phyloP scores from a whole-genome alignment of 1,139 yeast genomes.

The Scheffersomyces cryptocercus region DNA sequence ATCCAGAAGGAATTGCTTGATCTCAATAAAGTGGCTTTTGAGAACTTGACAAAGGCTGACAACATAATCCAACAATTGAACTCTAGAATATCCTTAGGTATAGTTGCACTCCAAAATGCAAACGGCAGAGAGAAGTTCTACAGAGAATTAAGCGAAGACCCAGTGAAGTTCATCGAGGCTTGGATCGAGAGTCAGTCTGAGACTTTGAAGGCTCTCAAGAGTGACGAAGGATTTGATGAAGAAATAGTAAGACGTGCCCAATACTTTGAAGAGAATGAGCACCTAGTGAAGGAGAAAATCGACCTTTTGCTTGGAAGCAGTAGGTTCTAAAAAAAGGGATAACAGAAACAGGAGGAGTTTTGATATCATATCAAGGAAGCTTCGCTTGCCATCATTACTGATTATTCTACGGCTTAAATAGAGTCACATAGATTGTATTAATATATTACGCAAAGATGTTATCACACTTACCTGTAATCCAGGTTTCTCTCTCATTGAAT shows the following conservation, averaged over 20 bases:
- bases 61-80: conserved; percentile 57
- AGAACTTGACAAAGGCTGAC: conserved; percentile 44
- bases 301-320: conserved; percentile 60
- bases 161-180: conserved; percentile 69
- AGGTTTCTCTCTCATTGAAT: not conserved
- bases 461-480: too few relatives aligned
- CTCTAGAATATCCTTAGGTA: conserved; percentile 58
- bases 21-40: conserved; percentile 40
- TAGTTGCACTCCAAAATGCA: conserved; percentile 66
- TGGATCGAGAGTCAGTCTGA: conserved; percentile 78
- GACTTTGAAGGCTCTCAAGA: conserved; percentile 72
- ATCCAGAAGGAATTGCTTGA: conserved; percentile 42
- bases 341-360: too few relatives aligned
- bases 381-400: too few relatives aligned
- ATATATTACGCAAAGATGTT: not conserved
- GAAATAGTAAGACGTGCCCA: conserved; percentile 83
- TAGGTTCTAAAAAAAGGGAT: conserved; percentile 13
- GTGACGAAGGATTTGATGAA: conserved; percentile 90
- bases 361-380: too few relatives aligned
- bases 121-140: conserved; percentile 57
- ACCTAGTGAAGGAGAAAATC: conserved; percentile 68
- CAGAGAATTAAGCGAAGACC: conserved; percentile 70
- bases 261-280: conserved; percentile 72
- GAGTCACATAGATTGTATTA: not conserved
- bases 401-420: too few relatives aligned